These are phyloP conservation scores for Cercophora scortea DNA, from an alignment of 495 filamentous ascomycete genomes.

Conservation along the genomic window DNA sequence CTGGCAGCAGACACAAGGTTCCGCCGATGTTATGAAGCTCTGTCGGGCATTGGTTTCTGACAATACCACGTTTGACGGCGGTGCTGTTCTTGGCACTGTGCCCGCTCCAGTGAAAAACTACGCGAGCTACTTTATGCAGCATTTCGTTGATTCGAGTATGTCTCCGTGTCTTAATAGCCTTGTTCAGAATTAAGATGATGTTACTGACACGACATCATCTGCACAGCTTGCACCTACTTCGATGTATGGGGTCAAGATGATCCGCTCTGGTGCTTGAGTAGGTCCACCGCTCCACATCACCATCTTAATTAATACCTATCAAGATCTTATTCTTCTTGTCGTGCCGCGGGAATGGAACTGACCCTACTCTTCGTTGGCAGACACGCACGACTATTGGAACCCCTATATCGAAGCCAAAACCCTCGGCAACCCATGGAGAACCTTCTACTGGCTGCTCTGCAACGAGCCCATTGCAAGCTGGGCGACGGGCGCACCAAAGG, in stretches of 20 bases:
- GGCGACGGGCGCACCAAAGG: slow-evolving; percentile 41
- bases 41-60: slow-evolving; percentile 24
- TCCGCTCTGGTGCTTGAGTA: slow-evolving; percentile 43
- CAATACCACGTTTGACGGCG: slow-evolving; percentile 14
- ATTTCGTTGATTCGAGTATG: slow-evolving; percentile 45
- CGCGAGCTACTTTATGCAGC: slow-evolving; percentile 41
- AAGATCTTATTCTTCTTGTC: too few relatives aligned
- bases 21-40: slow-evolving; percentile 45
- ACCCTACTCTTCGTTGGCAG: too few relatives aligned
- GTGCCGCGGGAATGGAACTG: too few relatives aligned
- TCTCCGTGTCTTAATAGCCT: slow-evolving; percentile 15
- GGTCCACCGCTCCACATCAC: too few relatives aligned
- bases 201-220: background rate
- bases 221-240: slow-evolving; percentile 28
- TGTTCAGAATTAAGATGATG: background rate
- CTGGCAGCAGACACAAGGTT: slow-evolving; percentile 23
- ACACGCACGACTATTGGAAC: slow-evolving; percentile 51
- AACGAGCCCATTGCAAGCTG: slow-evolving; percentile 45
- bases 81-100: slow-evolving; percentile 13
- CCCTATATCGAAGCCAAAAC: slow-evolving; percentile 48
- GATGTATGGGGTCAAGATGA: slow-evolving; percentile 42
- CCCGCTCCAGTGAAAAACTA: slow-evolving; percentile 35
- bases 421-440: slow-evolving; percentile 47
- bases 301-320: too few relatives aligned
- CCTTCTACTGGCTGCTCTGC: slow-evolving; percentile 59